Evolutionary conservation across 2,329 filamentous ascomycete species (phyloP).

Genomic region (Botryosphaeria dothidea): DNA sequence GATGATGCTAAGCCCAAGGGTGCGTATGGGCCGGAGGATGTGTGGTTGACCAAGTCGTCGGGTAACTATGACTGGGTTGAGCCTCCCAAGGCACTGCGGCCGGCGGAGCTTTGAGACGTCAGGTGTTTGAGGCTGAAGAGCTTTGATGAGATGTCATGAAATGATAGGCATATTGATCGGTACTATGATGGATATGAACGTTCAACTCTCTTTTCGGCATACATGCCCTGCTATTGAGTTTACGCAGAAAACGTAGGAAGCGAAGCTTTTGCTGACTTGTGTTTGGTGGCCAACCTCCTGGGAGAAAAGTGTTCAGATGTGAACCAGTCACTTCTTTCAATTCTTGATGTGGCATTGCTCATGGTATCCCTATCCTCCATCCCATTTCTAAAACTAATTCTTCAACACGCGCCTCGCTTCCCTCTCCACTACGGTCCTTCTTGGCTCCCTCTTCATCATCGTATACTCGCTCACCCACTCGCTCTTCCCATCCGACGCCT

Average conservation of each 20-base stretch:
- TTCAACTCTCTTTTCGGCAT: background rate
- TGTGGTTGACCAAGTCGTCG: constrained; percentile 8
- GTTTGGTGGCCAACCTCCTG: too few species aligned
- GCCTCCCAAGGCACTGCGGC: constrained; percentile 6
- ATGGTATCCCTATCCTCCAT: too few species aligned
- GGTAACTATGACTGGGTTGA: constrained; percentile 20
- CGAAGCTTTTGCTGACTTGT: too few species aligned
- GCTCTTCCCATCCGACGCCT: background rate
- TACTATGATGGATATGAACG: too few species aligned
- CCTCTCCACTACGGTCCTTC: background rate
- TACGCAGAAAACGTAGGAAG: too few species aligned
- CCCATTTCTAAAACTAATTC: background rate
- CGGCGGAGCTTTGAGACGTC: background rate
- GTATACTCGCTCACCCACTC: constrained; percentile 9
- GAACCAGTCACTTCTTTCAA: too few species aligned
- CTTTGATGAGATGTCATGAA: too few species aligned
- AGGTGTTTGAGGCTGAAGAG: too few species aligned
- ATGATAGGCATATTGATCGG: too few species aligned
- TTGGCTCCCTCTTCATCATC: constrained; percentile 3
- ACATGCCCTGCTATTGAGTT: too few species aligned
- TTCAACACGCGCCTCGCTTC: background rate
- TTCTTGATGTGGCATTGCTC: too few species aligned
- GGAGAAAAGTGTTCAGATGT: too few species aligned
- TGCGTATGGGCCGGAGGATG: constrained; percentile 13
- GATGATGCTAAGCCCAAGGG: background rate